Conservation (phyloP, 1,284 basidiomycete species). For the Phylloboletellus chloephorus region DNA sequence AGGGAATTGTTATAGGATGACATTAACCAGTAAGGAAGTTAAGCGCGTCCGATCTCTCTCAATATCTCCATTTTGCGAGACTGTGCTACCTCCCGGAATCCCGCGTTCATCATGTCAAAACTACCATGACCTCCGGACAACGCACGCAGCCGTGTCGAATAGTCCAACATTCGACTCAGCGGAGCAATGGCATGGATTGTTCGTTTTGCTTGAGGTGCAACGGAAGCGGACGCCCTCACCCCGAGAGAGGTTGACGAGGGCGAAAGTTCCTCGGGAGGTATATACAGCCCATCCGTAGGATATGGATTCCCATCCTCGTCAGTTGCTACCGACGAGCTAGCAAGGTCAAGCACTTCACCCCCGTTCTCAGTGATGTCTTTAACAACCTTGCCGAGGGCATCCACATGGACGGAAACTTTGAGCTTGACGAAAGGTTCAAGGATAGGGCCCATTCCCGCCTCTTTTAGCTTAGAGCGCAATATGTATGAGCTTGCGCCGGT, state of each 20-base stretch:
- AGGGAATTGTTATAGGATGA: slow-evolving; percentile 44
- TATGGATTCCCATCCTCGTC: slow-evolving; percentile 48
- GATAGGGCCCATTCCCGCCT: slow-evolving; percentile 60
- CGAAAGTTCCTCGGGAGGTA: slow-evolving; percentile 68
- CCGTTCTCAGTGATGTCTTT: slow-evolving; percentile 73
- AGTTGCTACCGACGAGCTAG: slow-evolving; percentile 33
- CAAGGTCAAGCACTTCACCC: slow-evolving; percentile 67
- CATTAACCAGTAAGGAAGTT: slow-evolving; percentile 14
- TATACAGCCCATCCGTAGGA: slow-evolving; percentile 57
- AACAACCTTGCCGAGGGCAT: slow-evolving; percentile 64
- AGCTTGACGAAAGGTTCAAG: slow-evolving; percentile 71
- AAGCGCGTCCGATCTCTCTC: slow-evolving; percentile 69
- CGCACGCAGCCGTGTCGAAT: slow-evolving; percentile 71
- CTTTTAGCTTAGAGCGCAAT: slow-evolving; percentile 53
- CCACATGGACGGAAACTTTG: slow-evolving; percentile 60
- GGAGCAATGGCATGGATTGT: slow-evolving; percentile 70
- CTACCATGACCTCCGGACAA: slow-evolving; percentile 77
- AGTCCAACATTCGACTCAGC: slow-evolving; percentile 75
- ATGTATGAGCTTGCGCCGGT: slow-evolving; percentile 61
- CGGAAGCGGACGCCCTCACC: slow-evolving; percentile 24
- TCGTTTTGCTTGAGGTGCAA: slow-evolving; percentile 43
- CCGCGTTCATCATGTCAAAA: slow-evolving; percentile 74
- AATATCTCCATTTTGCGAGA: slow-evolving; percentile 63
- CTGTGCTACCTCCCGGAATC: slow-evolving; percentile 63
- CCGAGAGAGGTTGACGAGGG: slow-evolving; percentile 52